Evolutionary conservation across 495 filamentous ascomycete species (phyloP).

Genomic region (Penicillium robsamsonii): DNA sequence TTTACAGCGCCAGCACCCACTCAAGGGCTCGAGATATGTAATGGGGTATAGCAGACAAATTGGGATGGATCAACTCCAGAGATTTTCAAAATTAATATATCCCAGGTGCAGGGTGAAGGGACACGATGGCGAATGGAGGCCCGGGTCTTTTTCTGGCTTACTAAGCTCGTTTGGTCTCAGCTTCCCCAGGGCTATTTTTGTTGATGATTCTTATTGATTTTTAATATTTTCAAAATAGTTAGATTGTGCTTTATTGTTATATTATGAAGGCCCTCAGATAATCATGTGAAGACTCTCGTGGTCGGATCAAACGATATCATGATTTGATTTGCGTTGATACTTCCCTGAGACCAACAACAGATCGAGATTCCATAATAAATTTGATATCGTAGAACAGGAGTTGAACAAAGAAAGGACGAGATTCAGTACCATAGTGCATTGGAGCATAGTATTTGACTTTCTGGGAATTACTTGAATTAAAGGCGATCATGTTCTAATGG

Average conservation of each 20-base stretch:
- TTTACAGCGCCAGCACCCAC: conserved; percentile 3
- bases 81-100: not conserved
- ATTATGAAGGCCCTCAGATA: not conserved
- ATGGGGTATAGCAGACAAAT: not conserved
- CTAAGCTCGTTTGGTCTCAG: not conserved
- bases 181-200: not conserved
- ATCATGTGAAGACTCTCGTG: not conserved
- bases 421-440: not conserved
- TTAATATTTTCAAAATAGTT: not conserved
- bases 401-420: not conserved
- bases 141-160: conserved; percentile 1
- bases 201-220: not conserved
- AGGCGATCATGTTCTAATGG: not conserved
- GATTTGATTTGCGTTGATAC: not conserved
- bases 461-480: no score
- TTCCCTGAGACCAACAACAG: not conserved
- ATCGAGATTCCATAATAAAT: not conserved
- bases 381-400: not conserved
- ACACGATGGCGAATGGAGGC: not conserved
- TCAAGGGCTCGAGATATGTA: not conserved
- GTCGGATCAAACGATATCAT: not conserved
- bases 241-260: not conserved
- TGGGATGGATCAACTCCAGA: no score
- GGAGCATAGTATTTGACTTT: no score
- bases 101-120: not conserved